Percentiles rank a stretch among this genome's conserved stretches.
Evolutionary conservation across 495 filamentous ascomycete genomes (phyloP).

Genomic region (Viridothelium virens): DNA sequence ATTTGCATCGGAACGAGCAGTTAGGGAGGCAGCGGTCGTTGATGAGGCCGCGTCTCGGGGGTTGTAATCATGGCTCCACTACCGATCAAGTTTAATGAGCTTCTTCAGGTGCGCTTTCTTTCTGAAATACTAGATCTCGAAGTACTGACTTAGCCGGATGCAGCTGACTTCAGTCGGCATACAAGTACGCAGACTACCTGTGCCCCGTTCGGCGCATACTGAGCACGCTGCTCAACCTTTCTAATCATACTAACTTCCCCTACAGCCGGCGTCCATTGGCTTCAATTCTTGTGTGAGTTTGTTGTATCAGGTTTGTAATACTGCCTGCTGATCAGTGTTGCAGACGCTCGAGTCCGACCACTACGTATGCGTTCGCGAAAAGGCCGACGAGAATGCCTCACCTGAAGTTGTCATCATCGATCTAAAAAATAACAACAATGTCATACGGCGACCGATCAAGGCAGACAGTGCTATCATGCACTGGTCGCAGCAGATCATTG

Average conservation of each 20-base stretch:
- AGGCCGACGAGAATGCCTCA: slow-evolving; percentile 65
- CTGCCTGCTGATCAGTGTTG: slow-evolving; percentile 19
- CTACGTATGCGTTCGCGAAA: slow-evolving; percentile 92
- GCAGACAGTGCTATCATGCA: slow-evolving; percentile 99
- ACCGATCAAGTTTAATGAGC: slow-evolving; percentile 92
- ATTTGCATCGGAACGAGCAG: not conserved
- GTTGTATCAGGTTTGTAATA: slow-evolving; percentile 12
- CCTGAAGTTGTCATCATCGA: slow-evolving; percentile 96
- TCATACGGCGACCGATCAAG: slow-evolving; percentile 91
- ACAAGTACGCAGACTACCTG: slow-evolving; percentile 50
- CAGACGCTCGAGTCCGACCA: slow-evolving; percentile 96
- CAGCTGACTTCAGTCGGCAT: slow-evolving; percentile 75
- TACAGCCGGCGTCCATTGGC: slow-evolving; percentile 72
- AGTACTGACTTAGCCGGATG: slow-evolving; percentile 16
- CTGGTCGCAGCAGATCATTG: slow-evolving; percentile 84
- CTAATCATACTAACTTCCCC: not conserved
- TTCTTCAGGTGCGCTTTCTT: slow-evolving; percentile 62
- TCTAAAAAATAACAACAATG: slow-evolving; percentile 87
- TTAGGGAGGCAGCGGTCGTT: slow-evolving; percentile 6
- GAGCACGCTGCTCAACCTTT: slow-evolving; percentile 31
- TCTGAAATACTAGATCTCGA: slow-evolving; percentile 14
- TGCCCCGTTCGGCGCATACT: slow-evolving; percentile 15
- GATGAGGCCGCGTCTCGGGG: slow-evolving; percentile 19
- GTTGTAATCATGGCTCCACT: slow-evolving; percentile 56
- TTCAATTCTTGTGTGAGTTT: slow-evolving; percentile 91